Base-by-base conservation (phyloP, 2,329 filamentous ascomycete genomes). In the Ascochyta lentis region DNA sequence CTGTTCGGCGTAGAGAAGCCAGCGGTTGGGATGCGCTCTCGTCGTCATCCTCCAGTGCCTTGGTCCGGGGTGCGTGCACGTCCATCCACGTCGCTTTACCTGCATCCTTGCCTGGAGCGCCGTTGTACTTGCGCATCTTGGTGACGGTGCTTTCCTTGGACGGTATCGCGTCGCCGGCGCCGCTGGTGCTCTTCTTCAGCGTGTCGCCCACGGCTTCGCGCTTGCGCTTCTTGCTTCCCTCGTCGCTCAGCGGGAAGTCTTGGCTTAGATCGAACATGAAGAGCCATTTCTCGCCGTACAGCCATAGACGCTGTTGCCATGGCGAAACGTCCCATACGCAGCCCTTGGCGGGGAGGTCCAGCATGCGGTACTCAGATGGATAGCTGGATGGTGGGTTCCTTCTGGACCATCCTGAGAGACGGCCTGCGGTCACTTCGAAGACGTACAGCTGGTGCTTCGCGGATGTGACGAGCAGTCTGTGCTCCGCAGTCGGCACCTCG, bases 211-310 rank as follows among this genome's bases (percentile, higher is more conserved):
- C 48, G 7, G 48, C 29, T 10, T 70, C 69, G 33, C 65, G 67
- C 59, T 71, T 74, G 12, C 70, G 68, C 55, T 72, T 72, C 57
- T 69, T 71, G 2, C 58, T 60, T 12, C 42, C 49, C n/a, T 58
- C 62, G 5, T 68, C 64, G 6, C 65, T 55, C 19, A 70, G 62
- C 1, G 68, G 59, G 44, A 95, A 83, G 72, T 96, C 89, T 67
- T 84, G 84, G 19, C 85, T 84, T 27, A 96, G 79, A 73, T 98
- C 92, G 57, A 99, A 86, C 93, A 98, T 98, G 78, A 91, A 92
- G 23, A 99, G 76, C 83, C 92, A 98, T 1, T 85, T 88, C 37
- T 86, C 85, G 6, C 94, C 93, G 69, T 96, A 97, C 19, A 98
- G 78, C 92, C 94, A 98, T 7, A 94, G 77, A 13, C 94, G 85